These are phyloP conservation scores for Paramecium biaurelia DNA, from an alignment of 73 alveolate species.

Conservation along the genomic window DNA sequence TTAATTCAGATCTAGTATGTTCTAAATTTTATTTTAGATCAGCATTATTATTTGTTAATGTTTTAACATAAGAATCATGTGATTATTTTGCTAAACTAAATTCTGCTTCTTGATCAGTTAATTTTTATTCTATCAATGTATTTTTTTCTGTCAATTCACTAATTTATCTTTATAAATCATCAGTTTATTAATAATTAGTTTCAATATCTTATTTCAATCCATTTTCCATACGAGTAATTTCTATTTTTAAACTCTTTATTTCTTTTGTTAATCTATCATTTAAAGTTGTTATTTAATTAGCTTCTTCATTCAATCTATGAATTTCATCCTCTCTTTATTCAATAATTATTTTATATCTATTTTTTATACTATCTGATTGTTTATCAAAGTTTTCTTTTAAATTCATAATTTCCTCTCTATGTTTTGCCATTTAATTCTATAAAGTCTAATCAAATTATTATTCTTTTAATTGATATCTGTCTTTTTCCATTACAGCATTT, in stretches of 20 bases:
- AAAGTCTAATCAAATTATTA: slow-evolving; percentile 23
- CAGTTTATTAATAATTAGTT: slow-evolving; percentile 16
- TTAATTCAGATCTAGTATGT: slow-evolving; percentile 40
- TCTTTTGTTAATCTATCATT: slow-evolving; percentile 45
- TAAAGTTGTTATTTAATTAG: neutral
- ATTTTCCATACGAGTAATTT: slow-evolving; percentile 36
- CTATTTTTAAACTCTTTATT: neutral
- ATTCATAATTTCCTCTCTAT: slow-evolving; percentile 22
- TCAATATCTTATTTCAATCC: slow-evolving; percentile 21
- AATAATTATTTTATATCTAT: slow-evolving; percentile 33
- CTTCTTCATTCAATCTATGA: slow-evolving; percentile 24
- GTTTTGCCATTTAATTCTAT: neutral
- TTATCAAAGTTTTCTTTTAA: slow-evolving; percentile 36
- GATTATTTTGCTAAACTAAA: neutral
- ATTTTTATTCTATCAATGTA: neutral
- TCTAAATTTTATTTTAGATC: slow-evolving; percentile 30
- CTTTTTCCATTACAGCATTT: slow-evolving; percentile 4
- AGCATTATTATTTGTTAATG: neutral
- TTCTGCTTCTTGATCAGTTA: neutral
- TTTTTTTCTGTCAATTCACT: slow-evolving; percentile 28
- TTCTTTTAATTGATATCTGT: slow-evolving; percentile 41
- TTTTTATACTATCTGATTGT: neutral
- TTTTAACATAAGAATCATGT: slow-evolving; percentile 1
- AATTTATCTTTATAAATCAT: slow-evolving; percentile 42
- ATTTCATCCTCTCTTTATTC: slow-evolving; percentile 50